These are phyloP conservation scores for Mycena albidolilacea DNA, from an alignment of 768 basidiomycete genomes.

Conservation along the genomic window DNA sequence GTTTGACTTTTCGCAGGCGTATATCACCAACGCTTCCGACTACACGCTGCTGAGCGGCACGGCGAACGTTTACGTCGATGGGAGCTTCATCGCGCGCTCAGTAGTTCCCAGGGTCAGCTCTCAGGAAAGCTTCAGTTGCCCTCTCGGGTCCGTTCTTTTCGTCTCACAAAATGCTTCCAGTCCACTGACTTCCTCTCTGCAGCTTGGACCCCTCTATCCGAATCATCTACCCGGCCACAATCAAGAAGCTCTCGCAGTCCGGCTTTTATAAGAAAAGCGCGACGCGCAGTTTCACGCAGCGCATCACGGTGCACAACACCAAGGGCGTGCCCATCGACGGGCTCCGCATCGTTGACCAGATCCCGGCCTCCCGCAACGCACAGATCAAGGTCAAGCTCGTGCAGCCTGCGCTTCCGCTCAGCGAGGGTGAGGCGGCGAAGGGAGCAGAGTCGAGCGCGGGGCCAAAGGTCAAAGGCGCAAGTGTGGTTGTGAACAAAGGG, in stretches of 20 bases:
- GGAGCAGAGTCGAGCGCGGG: too few relatives aligned
- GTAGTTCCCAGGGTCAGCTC: conserved; percentile 56
- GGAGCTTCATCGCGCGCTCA: conserved; percentile 59
- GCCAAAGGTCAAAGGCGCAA: too few relatives aligned
- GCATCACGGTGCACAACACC: conserved; percentile 55
- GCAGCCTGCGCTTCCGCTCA: conserved; percentile 33
- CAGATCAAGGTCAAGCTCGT: conserved; percentile 43
- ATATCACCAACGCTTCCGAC: conserved; percentile 68
- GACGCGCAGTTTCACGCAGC: conserved; percentile 49
- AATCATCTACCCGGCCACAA: conserved; percentile 37
- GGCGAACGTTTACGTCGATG: conserved; percentile 67
- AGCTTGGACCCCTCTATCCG: conserved; percentile 58
- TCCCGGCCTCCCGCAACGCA: neutral
- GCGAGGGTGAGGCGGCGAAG: neutral
- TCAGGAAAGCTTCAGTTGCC: conserved; percentile 59
- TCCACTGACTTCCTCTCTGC: neutral
- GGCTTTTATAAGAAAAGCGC: too few relatives aligned
- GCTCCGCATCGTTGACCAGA: conserved; percentile 55
- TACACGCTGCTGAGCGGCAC: conserved; percentile 65
- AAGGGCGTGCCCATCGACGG: conserved; percentile 48
- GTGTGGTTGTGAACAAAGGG: too few relatives aligned
- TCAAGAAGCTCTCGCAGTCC: too few relatives aligned
- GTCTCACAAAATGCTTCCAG: too few relatives aligned
- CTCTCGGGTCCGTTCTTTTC: conserved; percentile 55
- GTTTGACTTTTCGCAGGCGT: conserved; percentile 50